These are phyloP conservation scores for Codiaeum variegatum DNA, from an alignment of 441 rosid genomes.

Conservation along the genomic window DNA sequence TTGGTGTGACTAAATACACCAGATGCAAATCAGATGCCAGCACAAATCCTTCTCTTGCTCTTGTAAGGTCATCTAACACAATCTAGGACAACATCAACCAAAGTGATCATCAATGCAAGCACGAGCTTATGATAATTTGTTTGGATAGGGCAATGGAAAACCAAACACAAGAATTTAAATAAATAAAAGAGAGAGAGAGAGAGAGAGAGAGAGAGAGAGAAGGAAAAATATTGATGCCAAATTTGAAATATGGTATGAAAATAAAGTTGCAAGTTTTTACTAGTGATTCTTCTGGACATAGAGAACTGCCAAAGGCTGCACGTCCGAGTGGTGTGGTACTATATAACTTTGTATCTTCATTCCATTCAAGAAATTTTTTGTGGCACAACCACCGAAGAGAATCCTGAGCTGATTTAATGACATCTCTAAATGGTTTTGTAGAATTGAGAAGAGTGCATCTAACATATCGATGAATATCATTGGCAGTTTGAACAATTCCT, in stretches of 20 bases:
- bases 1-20: constrained; percentile 89
- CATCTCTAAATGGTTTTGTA: constrained; percentile 87
- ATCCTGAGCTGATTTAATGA: constrained; percentile 97
- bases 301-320: constrained; percentile 98
- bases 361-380: constrained; percentile 90
- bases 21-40: constrained; percentile 97
- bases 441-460: constrained; percentile 97
- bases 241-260: neutral
- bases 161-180: constrained; percentile 1
- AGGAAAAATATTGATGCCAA: constrained; percentile 1
- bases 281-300: constrained; percentile 98
- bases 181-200: neutral
- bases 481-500: constrained; percentile 94
- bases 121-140: neutral
- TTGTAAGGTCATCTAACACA: constrained; percentile 91
- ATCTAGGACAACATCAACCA: constrained; percentile 46
- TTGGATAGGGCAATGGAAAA: neutral
- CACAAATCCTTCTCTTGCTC: constrained; percentile 98
- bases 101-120: constrained; percentile 12
- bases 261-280: constrained; percentile 39
- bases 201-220: neutral
- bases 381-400: constrained; percentile 98
- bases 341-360: constrained; percentile 86
- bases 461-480: constrained; percentile 91
- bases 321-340: constrained; percentile 94